Percentiles rank a stretch among this genome's conserved stretches.
Conservation (phyloP, 192 early-diverging fungal genomes). For the Martensiomyces pterosporus region DNA sequence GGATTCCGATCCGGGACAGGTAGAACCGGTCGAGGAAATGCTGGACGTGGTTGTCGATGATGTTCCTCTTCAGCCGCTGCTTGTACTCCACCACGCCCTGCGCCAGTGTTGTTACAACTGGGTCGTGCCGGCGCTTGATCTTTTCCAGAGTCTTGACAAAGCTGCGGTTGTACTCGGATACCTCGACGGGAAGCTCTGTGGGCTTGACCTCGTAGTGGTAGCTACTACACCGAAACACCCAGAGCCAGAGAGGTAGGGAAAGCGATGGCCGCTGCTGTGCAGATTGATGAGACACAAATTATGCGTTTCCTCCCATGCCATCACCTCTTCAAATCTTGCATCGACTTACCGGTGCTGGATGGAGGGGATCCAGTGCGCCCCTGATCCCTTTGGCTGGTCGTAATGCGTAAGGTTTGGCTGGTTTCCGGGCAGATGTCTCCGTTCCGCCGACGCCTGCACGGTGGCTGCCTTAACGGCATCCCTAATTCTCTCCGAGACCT, state of each 20-base stretch:
- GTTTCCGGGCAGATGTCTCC: conserved; percentile 34
- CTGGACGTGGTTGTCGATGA: conserved; percentile 74
- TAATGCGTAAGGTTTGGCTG: conserved; percentile 16
- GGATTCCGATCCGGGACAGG: conserved; percentile 96
- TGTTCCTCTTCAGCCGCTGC: conserved; percentile 40
- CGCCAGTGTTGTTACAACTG: conserved; percentile 87
- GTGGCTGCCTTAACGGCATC: conserved; percentile 32
- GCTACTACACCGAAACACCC: conserved; percentile 22
- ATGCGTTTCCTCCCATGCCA: not conserved
- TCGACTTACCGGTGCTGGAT: conserved; percentile 43
- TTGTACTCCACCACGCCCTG: conserved; percentile 95
- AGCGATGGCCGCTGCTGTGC: too few species aligned
- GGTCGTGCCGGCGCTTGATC: conserved; percentile 91
- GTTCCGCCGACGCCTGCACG: conserved; percentile 10
- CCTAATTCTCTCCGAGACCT: conserved; percentile 37
- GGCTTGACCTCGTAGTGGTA: conserved; percentile 48
- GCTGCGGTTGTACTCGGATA: conserved; percentile 71
- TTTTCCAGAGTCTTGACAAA: conserved; percentile 87
- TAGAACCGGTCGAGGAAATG: conserved; percentile 94
- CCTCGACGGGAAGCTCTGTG: conserved; percentile 61
- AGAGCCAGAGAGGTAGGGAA: not conserved
- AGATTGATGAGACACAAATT: too few species aligned
- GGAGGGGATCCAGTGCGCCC: conserved; percentile 50
- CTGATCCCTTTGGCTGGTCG: conserved; percentile 15
- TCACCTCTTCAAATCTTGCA: not conserved